Evolutionary conservation across 2,329 filamentous ascomycete species (phyloP), one percentile per base, ranked within the genome.

Genomic region (Colletotrichum sublineola): DNA sequence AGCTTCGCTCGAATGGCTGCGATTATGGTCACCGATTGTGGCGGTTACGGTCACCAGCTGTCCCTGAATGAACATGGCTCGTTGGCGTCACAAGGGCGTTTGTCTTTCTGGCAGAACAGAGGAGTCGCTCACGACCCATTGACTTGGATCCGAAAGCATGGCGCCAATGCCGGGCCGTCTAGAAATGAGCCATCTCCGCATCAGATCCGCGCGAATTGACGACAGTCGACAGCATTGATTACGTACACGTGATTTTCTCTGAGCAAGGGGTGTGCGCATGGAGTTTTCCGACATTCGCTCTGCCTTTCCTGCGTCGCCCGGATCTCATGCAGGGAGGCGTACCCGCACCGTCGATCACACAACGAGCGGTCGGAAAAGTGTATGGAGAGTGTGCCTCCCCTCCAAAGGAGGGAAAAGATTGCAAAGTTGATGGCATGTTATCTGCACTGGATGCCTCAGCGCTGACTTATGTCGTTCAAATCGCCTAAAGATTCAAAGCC

Each of bases 291-390:
- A 5, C n/a, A 7, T 50, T 50, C 24, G 24, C 24, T 24, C 24
- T 50, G 24, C 24, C 12, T 29, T 12, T 50, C 11, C 20, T 24
- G 36, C 42, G 31, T 24, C 15, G 58, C n/a, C 44, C 44, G n/a
- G 15, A n/a, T n/a, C 4, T 42, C 18, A 4, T 40, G 31, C 48
- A 20, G 36, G 24, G 69, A 29, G 38, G 29, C 14, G 14, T 36
- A 67, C 60, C 65, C 46, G 42, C 60, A 69, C 40, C 60, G 69
- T 20, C 69, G 69, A 72, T 72, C 69, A 69, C 38, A 69, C 69
- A 72, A 42, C 46, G 60, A 24, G 46, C 40, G n/a, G 69, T 69
- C 69, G 66, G 66, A 69, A 48, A 69, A 48, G 69, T 56, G 60
- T 64, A 61, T 69, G 65, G 69, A 63, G 52, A 57, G 60, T 15